These are phyloP conservation scores for Achaetomiella virescens DNA, from an alignment of 495 filamentous ascomycete species.

Conservation along the genomic window DNA sequence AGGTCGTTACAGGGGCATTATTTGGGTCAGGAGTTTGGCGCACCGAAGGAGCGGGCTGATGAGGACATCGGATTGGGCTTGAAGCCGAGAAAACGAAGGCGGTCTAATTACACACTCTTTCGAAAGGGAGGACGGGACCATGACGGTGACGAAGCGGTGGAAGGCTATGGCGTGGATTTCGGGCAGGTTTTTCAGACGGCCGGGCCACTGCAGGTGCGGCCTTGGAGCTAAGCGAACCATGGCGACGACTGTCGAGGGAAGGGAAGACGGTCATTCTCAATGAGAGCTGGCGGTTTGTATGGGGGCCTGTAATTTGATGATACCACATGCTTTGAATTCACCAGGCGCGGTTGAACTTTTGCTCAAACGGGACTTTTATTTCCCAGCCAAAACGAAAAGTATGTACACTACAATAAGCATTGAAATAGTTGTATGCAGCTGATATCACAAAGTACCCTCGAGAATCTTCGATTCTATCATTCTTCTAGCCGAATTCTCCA, in stretches of 20 bases:
- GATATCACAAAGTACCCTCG: no score
- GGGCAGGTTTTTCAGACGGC: no score
- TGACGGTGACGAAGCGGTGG: no score
- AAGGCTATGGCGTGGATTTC: no score
- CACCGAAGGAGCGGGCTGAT: background rate
- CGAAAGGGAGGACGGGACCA: no score
- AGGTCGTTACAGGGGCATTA: background rate
- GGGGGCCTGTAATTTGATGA: slow-evolving; percentile 6
- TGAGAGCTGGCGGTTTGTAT: background rate
- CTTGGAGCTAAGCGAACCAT: no score
- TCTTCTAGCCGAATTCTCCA: no score
- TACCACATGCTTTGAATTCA: slow-evolving; percentile 9
- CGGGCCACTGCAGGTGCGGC: no score
- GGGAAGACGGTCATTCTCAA: background rate
- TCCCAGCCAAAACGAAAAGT: background rate
- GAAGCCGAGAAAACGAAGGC: background rate
- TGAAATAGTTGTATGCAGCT: no score
- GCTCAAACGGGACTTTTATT: background rate
- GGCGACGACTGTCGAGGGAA: background rate
- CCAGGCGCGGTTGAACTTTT: background rate
- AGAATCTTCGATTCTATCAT: no score
- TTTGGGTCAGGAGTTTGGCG: background rate
- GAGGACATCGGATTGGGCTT: background rate
- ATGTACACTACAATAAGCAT: background rate
- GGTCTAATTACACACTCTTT: no score